Percentiles rank a stretch among this genome's conserved stretches.
Conservation (phyloP, 2,329 filamentous ascomycete species). For the Blastomyces parvus region DNA sequence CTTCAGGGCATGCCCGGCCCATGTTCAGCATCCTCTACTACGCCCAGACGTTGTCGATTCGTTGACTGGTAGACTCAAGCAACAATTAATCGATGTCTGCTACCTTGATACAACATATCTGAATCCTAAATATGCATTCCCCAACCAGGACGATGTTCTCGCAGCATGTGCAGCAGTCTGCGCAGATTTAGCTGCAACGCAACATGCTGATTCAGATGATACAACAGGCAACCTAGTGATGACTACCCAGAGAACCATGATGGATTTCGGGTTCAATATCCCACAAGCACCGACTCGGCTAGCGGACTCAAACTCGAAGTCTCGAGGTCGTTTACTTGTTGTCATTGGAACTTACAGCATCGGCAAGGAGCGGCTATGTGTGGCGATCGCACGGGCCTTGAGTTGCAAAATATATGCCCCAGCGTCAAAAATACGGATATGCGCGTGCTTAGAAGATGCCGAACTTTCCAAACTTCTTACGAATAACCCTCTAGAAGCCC, state of each 20-base stretch:
- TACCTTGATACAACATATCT: conserved; percentile 97
- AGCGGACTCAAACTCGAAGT: conserved; percentile 32
- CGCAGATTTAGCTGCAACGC: conserved; percentile 61
- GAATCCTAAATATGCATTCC: conserved; percentile 91
- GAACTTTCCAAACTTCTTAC: conserved; percentile 73
- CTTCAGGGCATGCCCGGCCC: conserved; percentile 79
- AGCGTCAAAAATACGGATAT: conserved; percentile 72
- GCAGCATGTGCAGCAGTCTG: conserved; percentile 80
- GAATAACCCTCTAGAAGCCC: conserved; percentile 67
- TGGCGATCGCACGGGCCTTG: conserved; percentile 80
- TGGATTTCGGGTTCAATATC: conserved; percentile 49
- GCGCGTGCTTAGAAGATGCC: conserved; percentile 72
- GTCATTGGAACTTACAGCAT: conserved; percentile 97
- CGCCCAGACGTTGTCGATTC: conserved; percentile 63
- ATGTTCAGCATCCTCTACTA: conserved; percentile 72
- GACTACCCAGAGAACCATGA: conserved; percentile 50
- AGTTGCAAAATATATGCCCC: conserved; percentile 83
- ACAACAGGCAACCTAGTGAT: conserved; percentile 45
- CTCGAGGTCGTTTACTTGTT: conserved; percentile 61
- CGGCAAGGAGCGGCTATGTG: conserved; percentile 90
- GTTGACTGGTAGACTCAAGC: conserved; percentile 58
- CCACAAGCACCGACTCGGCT: conserved; percentile 25
- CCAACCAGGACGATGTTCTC: conserved; percentile 79
- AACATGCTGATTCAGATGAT: conserved; percentile 44
- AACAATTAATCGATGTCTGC: conserved; percentile 88